Conservation (phyloP, 352 stramenopile species). For the Elongisporangium prolatum region DNA sequence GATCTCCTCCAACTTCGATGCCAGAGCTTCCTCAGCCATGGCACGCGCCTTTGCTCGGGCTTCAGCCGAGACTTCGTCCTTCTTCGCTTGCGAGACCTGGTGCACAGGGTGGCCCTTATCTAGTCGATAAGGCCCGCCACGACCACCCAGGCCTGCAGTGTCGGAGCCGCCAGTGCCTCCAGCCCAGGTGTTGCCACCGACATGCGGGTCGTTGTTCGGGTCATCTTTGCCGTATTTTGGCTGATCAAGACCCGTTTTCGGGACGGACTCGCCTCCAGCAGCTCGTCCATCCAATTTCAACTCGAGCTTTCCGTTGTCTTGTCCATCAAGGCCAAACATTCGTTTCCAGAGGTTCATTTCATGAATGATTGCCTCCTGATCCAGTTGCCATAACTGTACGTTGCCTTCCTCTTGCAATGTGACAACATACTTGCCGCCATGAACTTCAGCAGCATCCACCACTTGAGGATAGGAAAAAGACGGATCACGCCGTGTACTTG, state of each 20-base stretch:
- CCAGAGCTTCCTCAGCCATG: constrained; percentile 74
- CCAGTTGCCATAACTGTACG: constrained; percentile 59
- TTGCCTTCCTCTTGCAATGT: constrained; percentile 58
- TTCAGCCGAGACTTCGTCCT: constrained; percentile 91
- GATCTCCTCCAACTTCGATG: constrained; percentile 65
- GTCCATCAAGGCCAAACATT: constrained; percentile 46
- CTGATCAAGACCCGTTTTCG: constrained; percentile 56
- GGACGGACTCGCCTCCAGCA: constrained; percentile 35
- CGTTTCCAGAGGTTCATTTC: constrained; percentile 56
- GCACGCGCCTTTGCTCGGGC: constrained; percentile 48
- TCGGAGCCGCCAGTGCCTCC: constrained; percentile 91
- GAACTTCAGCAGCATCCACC: constrained; percentile 25
- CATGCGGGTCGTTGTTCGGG: constrained; percentile 90
- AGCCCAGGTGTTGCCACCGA: constrained; percentile 95
- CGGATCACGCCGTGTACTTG: neutral
- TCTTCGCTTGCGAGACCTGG: constrained; percentile 92
- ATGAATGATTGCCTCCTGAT: constrained; percentile 32
- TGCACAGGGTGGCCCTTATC: constrained; percentile 93
- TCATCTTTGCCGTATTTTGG: constrained; percentile 95
- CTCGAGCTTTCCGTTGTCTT: constrained; percentile 17
- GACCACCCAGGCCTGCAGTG: constrained; percentile 89
- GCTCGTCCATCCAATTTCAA: constrained; percentile 47
- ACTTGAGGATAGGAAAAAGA: constrained; percentile 24
- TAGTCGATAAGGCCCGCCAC: constrained; percentile 93
- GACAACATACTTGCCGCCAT: constrained; percentile 31